These are phyloP conservation scores for Tanacetum coccineum DNA, from an alignment of 129 eudicot genomes.

Conservation along the genomic window DNA sequence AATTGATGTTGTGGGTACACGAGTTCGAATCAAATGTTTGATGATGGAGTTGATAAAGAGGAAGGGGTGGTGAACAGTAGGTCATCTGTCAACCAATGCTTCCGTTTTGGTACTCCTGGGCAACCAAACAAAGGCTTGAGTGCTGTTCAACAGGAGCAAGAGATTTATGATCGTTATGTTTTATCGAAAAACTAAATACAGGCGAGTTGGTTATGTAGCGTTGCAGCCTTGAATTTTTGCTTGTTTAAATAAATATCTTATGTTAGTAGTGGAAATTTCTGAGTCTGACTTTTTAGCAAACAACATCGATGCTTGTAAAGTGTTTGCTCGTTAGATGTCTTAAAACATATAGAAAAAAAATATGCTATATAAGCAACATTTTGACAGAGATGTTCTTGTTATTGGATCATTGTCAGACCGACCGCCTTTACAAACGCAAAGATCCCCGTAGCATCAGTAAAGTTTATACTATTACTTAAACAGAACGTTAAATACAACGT, in stretches of 20 bases:
- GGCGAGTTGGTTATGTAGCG: constrained; percentile 6
- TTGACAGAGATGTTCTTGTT: no score
- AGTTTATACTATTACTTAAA: no score
- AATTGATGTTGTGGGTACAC: constrained; percentile 36
- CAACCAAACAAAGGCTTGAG: constrained; percentile 16
- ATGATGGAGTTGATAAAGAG: constrained; percentile 37
- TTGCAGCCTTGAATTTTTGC: neutral
- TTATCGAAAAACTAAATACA: constrained; percentile 28
- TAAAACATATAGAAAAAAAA: neutral
- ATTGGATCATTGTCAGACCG: no score
- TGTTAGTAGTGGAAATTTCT: constrained; percentile 4
- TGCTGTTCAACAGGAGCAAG: constrained; percentile 31
- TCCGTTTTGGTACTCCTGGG: constrained; percentile 44
- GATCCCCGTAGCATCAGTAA: no score
- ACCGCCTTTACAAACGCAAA: no score
- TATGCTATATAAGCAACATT: neutral
- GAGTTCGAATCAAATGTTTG: constrained; percentile 37
- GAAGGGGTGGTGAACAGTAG: constrained; percentile 44
- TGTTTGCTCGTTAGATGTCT: neutral
- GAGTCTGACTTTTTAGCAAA: constrained; percentile 6
- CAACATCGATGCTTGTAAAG: neutral
- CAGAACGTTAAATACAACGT: no score
- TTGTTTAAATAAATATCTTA: constrained; percentile 16
- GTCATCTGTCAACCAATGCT: no score
- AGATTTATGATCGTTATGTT: constrained; percentile 35